Percentiles rank a stretch among this genome's conserved stretches.
These are phyloP conservation scores for Pseudogymnoascus sp. DNA, from an alignment of 2,329 filamentous ascomycete species.

Conservation along the genomic window DNA sequence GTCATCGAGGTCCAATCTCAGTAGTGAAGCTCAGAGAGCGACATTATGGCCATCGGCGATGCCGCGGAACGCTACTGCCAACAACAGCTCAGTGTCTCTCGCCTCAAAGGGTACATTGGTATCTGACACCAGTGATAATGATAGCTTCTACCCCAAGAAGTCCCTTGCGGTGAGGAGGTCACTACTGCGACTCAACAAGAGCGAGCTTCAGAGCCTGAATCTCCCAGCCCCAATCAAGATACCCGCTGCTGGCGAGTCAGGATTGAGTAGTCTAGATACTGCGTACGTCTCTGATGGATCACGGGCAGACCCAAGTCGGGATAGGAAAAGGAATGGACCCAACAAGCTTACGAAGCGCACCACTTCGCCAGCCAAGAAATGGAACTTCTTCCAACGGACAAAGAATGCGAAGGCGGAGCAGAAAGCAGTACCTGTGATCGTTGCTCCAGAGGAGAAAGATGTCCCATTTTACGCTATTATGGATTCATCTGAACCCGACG, in stretches of 20 bases:
- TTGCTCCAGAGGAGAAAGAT: conserved; percentile 41
- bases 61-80: conserved; percentile 28
- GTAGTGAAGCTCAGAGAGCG: conserved; percentile 34
- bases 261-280: conserved; percentile 50
- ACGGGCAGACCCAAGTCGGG: conserved; percentile 33
- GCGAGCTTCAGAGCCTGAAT: conserved; percentile 37
- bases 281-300: conserved; percentile 53
- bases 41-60: conserved; percentile 50
- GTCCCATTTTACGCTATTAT: conserved; percentile 56
- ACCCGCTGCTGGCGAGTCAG: conserved; percentile 32
- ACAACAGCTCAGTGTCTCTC: conserved; percentile 11
- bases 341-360: conserved; percentile 51
- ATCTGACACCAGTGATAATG: conserved; percentile 52
- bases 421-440: conserved; percentile 38
- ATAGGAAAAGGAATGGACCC: conserved; percentile 27
- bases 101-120: conserved; percentile 9
- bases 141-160: conserved; percentile 40
- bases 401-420: conserved; percentile 30
- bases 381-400: conserved; percentile 56
- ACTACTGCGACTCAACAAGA: conserved; percentile 42
- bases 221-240: conserved; percentile 49
- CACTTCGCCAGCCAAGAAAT: conserved; percentile 46
- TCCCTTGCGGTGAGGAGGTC: conserved; percentile 51
- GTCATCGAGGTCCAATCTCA: conserved; percentile 21
- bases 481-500: conserved; percentile 42